Evolutionary conservation across 176 grass and related monocot species (phyloP).

Genomic region (Eleusine indica): DNA sequence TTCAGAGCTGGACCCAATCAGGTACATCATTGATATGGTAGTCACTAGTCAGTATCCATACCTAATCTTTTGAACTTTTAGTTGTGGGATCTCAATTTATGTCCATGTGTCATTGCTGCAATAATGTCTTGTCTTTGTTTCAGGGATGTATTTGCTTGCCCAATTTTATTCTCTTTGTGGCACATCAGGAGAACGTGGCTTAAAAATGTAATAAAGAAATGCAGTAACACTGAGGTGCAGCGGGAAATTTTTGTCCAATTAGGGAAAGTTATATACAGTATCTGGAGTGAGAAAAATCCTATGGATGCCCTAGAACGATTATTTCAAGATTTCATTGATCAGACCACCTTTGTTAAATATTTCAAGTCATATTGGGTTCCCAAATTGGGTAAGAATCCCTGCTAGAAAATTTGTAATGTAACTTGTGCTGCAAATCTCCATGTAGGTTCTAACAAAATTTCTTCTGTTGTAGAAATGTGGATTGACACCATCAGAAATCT

Average conservation of each 20-base stretch:
- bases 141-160: constrained; percentile 78
- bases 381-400: constrained; percentile 73
- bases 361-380: constrained; percentile 94
- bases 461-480: constrained; percentile 84
- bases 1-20: constrained; percentile 79
- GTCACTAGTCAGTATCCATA: background rate
- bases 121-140: background rate
- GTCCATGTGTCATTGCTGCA: constrained; percentile 15
- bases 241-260: constrained; percentile 68
- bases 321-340: constrained; percentile 92
- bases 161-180: constrained; percentile 84
- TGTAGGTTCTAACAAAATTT: constrained; percentile 22
- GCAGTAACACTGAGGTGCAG: constrained; percentile 69
- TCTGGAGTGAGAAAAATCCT: constrained; percentile 68
- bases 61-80: background rate
- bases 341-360: constrained; percentile 77
- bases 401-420: constrained; percentile 1
- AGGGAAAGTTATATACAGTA: constrained; percentile 70
- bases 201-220: constrained; percentile 87
- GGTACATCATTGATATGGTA: constrained; percentile 38
- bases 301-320: constrained; percentile 68
- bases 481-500: constrained; percentile 74
- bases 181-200: constrained; percentile 84
- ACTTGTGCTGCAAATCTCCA: constrained; percentile 2
- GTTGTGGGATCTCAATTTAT: background rate